Percentiles rank a stretch among this genome's conserved stretches.
Evolutionary conservation across 169 alveolate genomes (phyloP).

Genomic region (Plasmodium coatneyi): DNA sequence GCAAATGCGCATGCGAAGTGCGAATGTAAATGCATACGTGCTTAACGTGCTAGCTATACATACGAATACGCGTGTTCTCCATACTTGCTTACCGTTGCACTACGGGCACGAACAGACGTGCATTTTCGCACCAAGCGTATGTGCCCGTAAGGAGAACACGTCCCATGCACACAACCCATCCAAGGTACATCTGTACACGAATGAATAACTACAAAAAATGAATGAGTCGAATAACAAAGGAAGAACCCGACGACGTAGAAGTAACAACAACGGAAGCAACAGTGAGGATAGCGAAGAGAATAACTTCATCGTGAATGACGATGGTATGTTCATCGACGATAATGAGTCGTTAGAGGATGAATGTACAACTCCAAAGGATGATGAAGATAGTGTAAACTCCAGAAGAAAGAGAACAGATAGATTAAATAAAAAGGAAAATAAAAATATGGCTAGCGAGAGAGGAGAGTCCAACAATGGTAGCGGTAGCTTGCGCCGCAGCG

Average conservation of each 20-base stretch:
- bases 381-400: slow-evolving; percentile 44
- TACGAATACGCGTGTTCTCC: too few relatives aligned
- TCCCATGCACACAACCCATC: neutral
- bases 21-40: neutral
- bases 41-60: too few relatives aligned
- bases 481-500: neutral
- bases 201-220: slow-evolving; percentile 34
- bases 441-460: neutral
- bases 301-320: slow-evolving; percentile 23
- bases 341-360: slow-evolving; percentile 53
- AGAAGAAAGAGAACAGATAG: slow-evolving; percentile 40
- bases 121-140: neutral
- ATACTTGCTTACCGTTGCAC: neutral
- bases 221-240: slow-evolving; percentile 11
- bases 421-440: slow-evolving; percentile 24
- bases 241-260: neutral
- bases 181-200: neutral
- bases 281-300: neutral
- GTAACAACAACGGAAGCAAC: slow-evolving; percentile 4
- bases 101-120: neutral
- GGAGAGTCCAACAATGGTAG: slow-evolving; percentile 5
- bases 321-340: slow-evolving; percentile 68
- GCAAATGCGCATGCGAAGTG: neutral
- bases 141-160: neutral
- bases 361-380: slow-evolving; percentile 64